These are phyloP conservation scores for Fomes fomentarius DNA, from an alignment of 1,284 basidiomycete genomes.

Conservation along the genomic window DNA sequence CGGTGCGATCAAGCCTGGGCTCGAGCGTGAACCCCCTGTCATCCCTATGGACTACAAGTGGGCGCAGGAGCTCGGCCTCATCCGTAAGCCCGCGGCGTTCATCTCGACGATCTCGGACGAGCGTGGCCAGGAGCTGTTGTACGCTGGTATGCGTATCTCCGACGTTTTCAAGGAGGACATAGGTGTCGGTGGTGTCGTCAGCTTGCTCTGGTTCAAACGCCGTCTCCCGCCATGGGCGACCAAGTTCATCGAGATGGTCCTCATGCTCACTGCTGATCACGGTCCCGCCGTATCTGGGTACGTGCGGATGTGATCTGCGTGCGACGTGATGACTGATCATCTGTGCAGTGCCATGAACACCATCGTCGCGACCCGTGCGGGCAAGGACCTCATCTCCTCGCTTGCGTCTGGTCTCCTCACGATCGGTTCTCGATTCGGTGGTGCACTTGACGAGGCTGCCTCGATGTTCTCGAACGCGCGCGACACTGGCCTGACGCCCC, in stretches of 20 bases:
- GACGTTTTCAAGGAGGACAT: slow-evolving; percentile 99
- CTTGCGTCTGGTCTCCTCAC: slow-evolving; percentile 96
- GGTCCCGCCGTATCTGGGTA: slow-evolving; percentile 90
- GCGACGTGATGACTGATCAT: not conserved
- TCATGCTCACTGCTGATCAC: slow-evolving; percentile 99
- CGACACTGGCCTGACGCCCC: slow-evolving; percentile 90
- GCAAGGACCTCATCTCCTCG: slow-evolving; percentile 98
- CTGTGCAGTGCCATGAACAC: slow-evolving; percentile 94
- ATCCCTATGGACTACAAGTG: slow-evolving; percentile 99
- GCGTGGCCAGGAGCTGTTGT: slow-evolving; percentile 97
- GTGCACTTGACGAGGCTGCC: slow-evolving; percentile 98
- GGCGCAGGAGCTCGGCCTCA: slow-evolving; percentile 98
- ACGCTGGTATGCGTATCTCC: slow-evolving; percentile 98
- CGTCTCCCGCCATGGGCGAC: slow-evolving; percentile 84
- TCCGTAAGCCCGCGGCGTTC: slow-evolving; percentile 98
- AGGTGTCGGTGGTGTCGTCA: slow-evolving; percentile 96
- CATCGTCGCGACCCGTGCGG: slow-evolving; percentile 97
- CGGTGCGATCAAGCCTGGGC: slow-evolving; percentile 74
- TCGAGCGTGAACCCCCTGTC: slow-evolving; percentile 89
- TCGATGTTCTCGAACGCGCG: slow-evolving; percentile 92
- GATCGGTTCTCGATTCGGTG: slow-evolving; percentile 98
- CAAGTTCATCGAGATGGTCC: slow-evolving; percentile 99
- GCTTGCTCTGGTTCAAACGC: slow-evolving; percentile 97
- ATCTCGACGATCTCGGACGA: slow-evolving; percentile 99
- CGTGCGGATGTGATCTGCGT: slow-evolving; percentile 11